Conservation (phyloP, 495 filamentous ascomycete species). For the Apodospora peruviana region DNA sequence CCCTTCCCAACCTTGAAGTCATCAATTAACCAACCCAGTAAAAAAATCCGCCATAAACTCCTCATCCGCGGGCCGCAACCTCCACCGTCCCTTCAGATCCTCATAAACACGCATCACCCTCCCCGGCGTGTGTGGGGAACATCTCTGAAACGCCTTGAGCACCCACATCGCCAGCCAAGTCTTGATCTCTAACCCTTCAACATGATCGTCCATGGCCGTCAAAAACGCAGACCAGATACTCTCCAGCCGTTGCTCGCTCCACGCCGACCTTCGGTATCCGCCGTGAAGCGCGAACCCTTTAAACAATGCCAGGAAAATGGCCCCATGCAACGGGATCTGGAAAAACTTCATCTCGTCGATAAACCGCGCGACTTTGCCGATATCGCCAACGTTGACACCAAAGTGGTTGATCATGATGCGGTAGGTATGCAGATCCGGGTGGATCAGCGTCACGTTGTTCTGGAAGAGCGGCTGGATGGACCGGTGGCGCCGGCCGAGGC, state of each 20-base stretch:
- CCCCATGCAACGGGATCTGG: conserved; percentile 51
- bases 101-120: conserved; percentile 39
- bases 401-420: conserved; percentile 56
- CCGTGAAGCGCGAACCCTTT: conserved; percentile 72
- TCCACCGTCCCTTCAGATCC: conserved; percentile 32
- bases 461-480: conserved; percentile 44
- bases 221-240: conserved; percentile 42
- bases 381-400: conserved; percentile 48
- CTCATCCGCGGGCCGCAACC: conserved; percentile 19
- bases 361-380: conserved; percentile 49
- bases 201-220: conserved; percentile 30
- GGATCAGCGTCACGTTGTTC: conserved; percentile 41
- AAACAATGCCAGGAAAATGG: conserved; percentile 63
- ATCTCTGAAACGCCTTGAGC: conserved; percentile 41
- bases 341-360: conserved; percentile 61
- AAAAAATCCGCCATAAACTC: conserved; percentile 36
- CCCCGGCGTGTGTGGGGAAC: conserved; percentile 25
- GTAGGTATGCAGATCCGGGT: conserved; percentile 61
- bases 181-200: conserved; percentile 35
- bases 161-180: conserved; percentile 46
- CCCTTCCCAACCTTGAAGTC: too few species aligned
- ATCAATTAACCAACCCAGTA: conserved; percentile 10
- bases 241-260: conserved; percentile 57
- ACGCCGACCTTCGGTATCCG: conserved; percentile 51
- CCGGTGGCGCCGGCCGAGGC: conserved; percentile 34